Percentiles rank a stretch among this genome's conserved stretches.
Conservation (phyloP, 495 filamentous ascomycete genomes). For the Penicillium waksmanii region DNA sequence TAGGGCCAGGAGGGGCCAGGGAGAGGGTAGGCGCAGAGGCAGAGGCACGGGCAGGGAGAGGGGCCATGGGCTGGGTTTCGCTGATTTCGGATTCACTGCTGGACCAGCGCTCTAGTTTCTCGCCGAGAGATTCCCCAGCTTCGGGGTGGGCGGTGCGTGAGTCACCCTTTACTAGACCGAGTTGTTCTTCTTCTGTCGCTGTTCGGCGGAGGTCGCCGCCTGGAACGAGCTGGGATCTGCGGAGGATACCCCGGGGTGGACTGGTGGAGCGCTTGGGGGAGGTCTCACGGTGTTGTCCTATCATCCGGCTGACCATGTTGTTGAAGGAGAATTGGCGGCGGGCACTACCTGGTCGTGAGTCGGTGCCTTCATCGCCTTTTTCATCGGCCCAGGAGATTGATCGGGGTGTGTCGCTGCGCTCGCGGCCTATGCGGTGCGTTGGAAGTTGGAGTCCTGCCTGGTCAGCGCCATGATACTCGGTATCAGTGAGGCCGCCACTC, state of each 20-base stretch:
- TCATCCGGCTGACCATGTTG: constrained; percentile 66
- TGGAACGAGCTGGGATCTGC: constrained; percentile 48
- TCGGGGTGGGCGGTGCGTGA: constrained; percentile 28
- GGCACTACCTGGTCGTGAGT: constrained; percentile 33
- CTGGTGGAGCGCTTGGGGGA: constrained; percentile 31
- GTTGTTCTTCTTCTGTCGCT: constrained; percentile 83
- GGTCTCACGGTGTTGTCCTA: constrained; percentile 36
- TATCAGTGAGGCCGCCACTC: constrained; percentile 51
- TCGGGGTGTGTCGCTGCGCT: constrained; percentile 39
- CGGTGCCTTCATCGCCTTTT: constrained; percentile 32
- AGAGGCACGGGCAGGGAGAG: too few relatives aligned
- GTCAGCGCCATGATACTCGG: constrained; percentile 40
- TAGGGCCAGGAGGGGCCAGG: constrained; percentile 9
- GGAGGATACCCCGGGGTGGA: constrained; percentile 41
- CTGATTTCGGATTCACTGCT: constrained; percentile 31
- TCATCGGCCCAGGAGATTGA: constrained; percentile 39
- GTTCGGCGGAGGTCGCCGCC: constrained; percentile 36
- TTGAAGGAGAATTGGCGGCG: constrained; percentile 91
- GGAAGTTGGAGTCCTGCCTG: constrained; percentile 20
- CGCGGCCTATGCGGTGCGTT: constrained; percentile 25
- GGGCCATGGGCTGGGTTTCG: constrained; percentile 17
- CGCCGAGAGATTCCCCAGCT: constrained; percentile 28
- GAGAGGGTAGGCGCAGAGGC: too few relatives aligned
- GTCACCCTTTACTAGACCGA: constrained; percentile 86
- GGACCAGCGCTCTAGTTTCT: constrained; percentile 38